These are phyloP conservation scores for Boletales sp. DNA, from an alignment of 768 basidiomycete species.

Conservation along the genomic window DNA sequence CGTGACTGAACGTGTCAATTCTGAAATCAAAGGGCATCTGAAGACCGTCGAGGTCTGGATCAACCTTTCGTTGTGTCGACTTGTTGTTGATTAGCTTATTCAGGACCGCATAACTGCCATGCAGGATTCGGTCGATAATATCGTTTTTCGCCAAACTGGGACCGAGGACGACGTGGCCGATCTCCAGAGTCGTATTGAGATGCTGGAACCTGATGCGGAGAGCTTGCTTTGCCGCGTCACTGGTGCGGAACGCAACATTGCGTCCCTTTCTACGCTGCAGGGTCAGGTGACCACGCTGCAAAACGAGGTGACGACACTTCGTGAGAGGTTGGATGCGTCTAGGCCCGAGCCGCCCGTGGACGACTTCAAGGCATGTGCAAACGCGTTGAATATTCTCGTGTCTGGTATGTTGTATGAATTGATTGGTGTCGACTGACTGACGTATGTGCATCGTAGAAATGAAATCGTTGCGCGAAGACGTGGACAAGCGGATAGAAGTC, in stretches of 20 bases:
- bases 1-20: slow-evolving; percentile 17
- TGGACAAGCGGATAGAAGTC: slow-evolving; percentile 42
- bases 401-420: slow-evolving; percentile 33
- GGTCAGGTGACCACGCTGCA: slow-evolving; percentile 20
- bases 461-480: slow-evolving; percentile 39
- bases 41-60: slow-evolving; percentile 20
- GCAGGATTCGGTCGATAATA: slow-evolving; percentile 16
- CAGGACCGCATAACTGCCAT: slow-evolving; percentile 24
- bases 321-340: slow-evolving; percentile 18
- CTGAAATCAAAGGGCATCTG: slow-evolving; percentile 21
- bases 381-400: slow-evolving; percentile 37
- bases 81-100: background rate
- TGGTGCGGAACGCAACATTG: slow-evolving; percentile 29
- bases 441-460: slow-evolving; percentile 35
- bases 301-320: slow-evolving; percentile 18
- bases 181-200: slow-evolving; percentile 37
- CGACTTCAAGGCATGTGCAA: slow-evolving; percentile 30
- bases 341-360: slow-evolving; percentile 9
- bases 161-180: slow-evolving; percentile 31
- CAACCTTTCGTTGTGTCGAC: background rate
- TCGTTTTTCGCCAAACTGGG: slow-evolving; percentile 22
- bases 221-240: slow-evolving; percentile 25
- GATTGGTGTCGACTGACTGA: background rate
- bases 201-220: slow-evolving; percentile 34
- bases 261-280: slow-evolving; percentile 26